Conservation (phyloP, 2,329 filamentous ascomycete species). For the Westerdykella aurantiaca region DNA sequence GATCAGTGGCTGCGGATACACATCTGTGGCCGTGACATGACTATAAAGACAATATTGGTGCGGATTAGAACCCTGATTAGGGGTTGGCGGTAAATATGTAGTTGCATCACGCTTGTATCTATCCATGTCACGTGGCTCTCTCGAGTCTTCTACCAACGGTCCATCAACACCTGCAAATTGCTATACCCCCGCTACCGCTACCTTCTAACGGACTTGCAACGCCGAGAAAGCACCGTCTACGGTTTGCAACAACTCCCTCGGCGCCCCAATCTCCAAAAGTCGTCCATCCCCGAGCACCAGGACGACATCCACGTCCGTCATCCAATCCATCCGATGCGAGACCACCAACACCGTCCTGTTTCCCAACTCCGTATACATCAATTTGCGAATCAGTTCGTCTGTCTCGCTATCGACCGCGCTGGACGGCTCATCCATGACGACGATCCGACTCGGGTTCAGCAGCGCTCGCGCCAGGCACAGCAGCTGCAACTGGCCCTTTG, state of each 20-base stretch:
- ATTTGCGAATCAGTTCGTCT: slow-evolving; percentile 14
- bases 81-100: too few relatives aligned
- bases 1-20: too few relatives aligned
- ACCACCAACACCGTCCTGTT: slow-evolving; percentile 18
- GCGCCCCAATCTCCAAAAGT: slow-evolving; percentile 18
- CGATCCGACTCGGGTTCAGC: slow-evolving; percentile 26
- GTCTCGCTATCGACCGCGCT: slow-evolving; percentile 15
- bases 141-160: too few relatives aligned
- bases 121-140: too few relatives aligned
- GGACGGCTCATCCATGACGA: slow-evolving; percentile 14
- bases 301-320: slow-evolving; percentile 20
- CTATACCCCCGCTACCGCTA: too few relatives aligned
- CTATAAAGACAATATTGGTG: too few relatives aligned
- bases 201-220: too few relatives aligned
- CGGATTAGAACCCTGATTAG: too few relatives aligned
- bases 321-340: slow-evolving; percentile 22
- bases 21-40: too few relatives aligned
- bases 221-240: too few relatives aligned
- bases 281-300: slow-evolving; percentile 19
- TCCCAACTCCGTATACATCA: slow-evolving; percentile 14
- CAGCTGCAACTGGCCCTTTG: slow-evolving; percentile 54
- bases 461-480: slow-evolving; percentile 56
- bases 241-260: slow-evolving; percentile 7
- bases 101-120: too few relatives aligned
- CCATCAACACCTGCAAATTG: too few relatives aligned